A percentile compares a stretch with the other conserved stretches of the same genome.
These are phyloP conservation scores for Skeletonema marinoi DNA, from an alignment of 108 stramenopile species.

Conservation along the genomic window DNA sequence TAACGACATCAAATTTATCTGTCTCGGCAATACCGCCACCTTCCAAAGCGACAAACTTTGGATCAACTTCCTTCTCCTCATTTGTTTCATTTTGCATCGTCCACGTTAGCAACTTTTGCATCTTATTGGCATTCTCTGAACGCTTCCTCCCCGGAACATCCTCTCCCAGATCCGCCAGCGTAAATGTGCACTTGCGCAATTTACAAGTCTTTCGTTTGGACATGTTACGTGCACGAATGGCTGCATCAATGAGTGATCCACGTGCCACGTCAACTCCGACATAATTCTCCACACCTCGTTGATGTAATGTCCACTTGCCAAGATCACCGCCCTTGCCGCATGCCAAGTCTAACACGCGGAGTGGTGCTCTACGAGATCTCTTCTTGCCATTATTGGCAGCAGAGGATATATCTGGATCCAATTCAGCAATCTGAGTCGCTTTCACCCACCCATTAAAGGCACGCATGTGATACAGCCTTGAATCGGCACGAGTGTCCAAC, in stretches of 20 bases:
- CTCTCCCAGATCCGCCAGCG: slow-evolving; percentile 85
- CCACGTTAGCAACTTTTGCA: slow-evolving; percentile 84
- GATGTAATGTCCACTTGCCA: slow-evolving; percentile 86
- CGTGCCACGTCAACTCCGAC: slow-evolving; percentile 97
- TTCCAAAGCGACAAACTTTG: slow-evolving; percentile 56
- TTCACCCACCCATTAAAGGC: slow-evolving; percentile 99
- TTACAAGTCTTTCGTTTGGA: slow-evolving; percentile 27
- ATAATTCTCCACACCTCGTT: slow-evolving; percentile 78
- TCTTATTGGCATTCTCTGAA: slow-evolving; percentile 40
- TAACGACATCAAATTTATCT: slow-evolving; percentile 91
- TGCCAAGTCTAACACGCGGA: slow-evolving; percentile 94
- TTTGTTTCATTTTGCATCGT: slow-evolving; percentile 61
- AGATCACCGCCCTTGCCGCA: slow-evolving; percentile 99
- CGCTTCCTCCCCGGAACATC: slow-evolving; percentile 85
- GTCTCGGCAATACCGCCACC: slow-evolving; percentile 72
- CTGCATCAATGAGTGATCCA: slow-evolving; percentile 92
- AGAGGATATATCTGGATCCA: slow-evolving; percentile 50
- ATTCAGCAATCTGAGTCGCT: slow-evolving; percentile 87
- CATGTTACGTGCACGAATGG: slow-evolving; percentile 80
- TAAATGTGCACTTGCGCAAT: slow-evolving; percentile 65
- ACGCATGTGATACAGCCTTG: slow-evolving; percentile 92
- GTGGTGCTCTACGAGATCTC: slow-evolving; percentile 47
- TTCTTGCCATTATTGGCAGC: slow-evolving; percentile 18
- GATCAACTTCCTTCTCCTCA: slow-evolving; percentile 55
- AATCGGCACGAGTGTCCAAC: slow-evolving; percentile 82